Conservation (phyloP, 345 rosid genomes). For the Gossypioides kirkii region DNA sequence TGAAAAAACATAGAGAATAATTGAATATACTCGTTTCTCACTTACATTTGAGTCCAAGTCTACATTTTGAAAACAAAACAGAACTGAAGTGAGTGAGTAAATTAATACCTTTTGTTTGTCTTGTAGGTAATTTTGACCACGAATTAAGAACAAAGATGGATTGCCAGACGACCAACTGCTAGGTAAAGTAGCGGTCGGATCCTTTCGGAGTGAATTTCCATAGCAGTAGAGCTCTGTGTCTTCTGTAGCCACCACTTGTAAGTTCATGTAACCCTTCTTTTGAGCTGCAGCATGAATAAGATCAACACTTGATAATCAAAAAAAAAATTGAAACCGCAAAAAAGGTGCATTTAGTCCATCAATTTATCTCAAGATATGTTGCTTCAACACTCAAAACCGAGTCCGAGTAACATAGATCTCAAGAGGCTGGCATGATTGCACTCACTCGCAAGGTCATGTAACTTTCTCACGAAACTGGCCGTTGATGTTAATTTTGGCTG, state of each 20-base stretch:
- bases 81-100: not conserved
- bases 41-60: not conserved
- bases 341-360: not conserved
- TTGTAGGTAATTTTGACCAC: conserved; percentile 63
- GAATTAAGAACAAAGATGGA: conserved; percentile 70
- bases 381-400: not conserved
- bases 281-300: conserved; percentile 44
- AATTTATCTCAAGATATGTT: not conserved
- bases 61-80: not conserved
- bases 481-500: conserved; percentile 56
- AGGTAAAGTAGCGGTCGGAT: conserved; percentile 44
- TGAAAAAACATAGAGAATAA: not conserved
- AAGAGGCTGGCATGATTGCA: not conserved
- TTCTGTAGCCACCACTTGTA: conserved; percentile 45
- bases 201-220: conserved; percentile 73
- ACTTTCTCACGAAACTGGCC: conserved; percentile 58
- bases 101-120: conserved; percentile 62
- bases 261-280: conserved; percentile 66
- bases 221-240: conserved; percentile 36
- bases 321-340: not conserved
- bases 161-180: conserved; percentile 76
- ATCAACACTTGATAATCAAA: conserved; percentile 6
- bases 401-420: not conserved
- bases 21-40: not conserved
- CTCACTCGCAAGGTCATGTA: conserved; percentile 73